phyloP scores from a whole-genome alignment of 1,139 yeast genomes.

The Geotrichum phurueaensis region DNA sequence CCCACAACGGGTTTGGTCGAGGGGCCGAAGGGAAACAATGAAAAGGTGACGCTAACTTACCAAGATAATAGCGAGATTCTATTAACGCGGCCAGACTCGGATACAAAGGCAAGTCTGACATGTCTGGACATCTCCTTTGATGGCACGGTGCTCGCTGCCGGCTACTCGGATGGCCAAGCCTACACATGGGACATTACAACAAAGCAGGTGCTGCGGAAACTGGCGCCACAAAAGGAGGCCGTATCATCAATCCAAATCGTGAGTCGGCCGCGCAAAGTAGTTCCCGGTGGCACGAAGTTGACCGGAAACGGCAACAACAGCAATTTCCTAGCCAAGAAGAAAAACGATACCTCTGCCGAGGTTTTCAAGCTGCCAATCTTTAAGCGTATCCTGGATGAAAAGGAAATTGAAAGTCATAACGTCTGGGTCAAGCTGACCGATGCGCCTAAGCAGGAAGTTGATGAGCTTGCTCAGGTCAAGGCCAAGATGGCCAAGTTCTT shows the following conservation, averaged over 20 bases:
- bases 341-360: conserved; percentile 2
- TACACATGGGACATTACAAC: conserved; percentile 68
- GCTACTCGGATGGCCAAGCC: conserved; percentile 65
- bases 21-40: conserved; percentile 56
- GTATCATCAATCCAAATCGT: conserved; percentile 16
- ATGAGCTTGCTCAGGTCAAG: conserved; percentile 6
- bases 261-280: background rate
- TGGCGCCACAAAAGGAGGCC: conserved; percentile 45
- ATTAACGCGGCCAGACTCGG: conserved; percentile 19
- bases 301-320: background rate
- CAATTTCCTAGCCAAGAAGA: conserved; percentile 4
- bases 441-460: background rate
- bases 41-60: conserved; percentile 32
- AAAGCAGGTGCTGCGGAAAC: conserved; percentile 63
- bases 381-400: conserved; percentile 25
- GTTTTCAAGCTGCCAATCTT: conserved; percentile 26
- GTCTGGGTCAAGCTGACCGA: conserved; percentile 22
- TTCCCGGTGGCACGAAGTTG: conserved; percentile 4
- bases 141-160: conserved; percentile 67
- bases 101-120: conserved; percentile 40
- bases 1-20: conserved; percentile 42
- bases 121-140: conserved; percentile 61
- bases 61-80: conserved; percentile 20
- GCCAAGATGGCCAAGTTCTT: background rate
- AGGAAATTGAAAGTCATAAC: conserved; percentile 24